phyloP scores from a whole-genome alignment of 306 rosid species.

The Hippophae rhamnoides region DNA sequence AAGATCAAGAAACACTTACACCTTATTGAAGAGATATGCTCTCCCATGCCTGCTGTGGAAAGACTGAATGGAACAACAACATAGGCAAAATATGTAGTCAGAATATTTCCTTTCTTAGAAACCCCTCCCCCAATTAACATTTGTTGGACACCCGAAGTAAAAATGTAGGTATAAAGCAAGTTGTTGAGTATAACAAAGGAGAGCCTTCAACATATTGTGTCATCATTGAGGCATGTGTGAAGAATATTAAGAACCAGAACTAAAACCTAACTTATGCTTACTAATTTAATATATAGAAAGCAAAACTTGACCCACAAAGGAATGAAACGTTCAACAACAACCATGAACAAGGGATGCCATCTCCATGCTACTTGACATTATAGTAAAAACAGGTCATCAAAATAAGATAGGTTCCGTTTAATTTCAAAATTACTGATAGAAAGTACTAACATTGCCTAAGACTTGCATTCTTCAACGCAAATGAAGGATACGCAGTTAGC shows the following conservation, averaged over 20 bases:
- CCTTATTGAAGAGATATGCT: constrained; percentile 91
- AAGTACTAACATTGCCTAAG: neutral
- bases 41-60: constrained; percentile 71
- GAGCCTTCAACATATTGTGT: neutral
- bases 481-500: neutral
- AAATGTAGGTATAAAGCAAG: neutral
- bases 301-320: neutral
- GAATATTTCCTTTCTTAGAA: constrained; percentile 13
- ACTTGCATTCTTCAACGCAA: neutral
- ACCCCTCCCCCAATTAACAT: constrained; percentile 12
- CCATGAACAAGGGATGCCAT: neutral
- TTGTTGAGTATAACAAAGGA: neutral
- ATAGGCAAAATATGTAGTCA: constrained; percentile 30
- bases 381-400: too few relatives aligned
- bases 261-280: neutral
- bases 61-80: constrained; percentile 50
- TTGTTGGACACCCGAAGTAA: constrained; percentile 13
- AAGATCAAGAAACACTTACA: constrained; percentile 63
- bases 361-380: neutral
- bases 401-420: neutral
- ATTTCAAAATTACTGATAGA: constrained; percentile 1
- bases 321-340: neutral
- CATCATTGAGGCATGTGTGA: too few relatives aligned
- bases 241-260: neutral
- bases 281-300: neutral